Base-by-base conservation (phyloP, 768 basidiomycete species). In the Leccinum incarnatum region DNA sequence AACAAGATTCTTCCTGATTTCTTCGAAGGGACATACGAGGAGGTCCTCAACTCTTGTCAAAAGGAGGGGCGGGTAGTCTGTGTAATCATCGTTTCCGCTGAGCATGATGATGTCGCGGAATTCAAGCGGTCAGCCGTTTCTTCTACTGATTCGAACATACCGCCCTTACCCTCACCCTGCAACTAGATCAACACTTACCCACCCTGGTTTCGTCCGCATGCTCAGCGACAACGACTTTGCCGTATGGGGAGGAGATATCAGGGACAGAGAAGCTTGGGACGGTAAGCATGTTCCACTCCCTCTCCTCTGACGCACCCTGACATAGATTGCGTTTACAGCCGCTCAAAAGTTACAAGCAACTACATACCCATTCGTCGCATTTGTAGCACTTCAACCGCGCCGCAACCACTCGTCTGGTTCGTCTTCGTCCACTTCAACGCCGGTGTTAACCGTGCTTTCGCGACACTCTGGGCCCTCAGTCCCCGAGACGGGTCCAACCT, bases 211-310 rank as follows among this genome's bases (percentile, higher is more conserved):
- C 48, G 83, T 95, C 7, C 81, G 81, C 25, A 71, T 83, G 3
- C 77, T 97, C 23, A 80, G 82, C 51, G 86, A 89, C 34, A 89
- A 94, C 70, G 78, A 88, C 52, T 79, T 96, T 54, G 65, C 94
- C 17, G 84, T 93, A 8, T 99, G 95, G 96, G 96, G 90, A 3
- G 95, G 93, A 15, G 95, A 98, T 68, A 84, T 97, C 8, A 80
- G 88, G 34, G 88, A 91, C 65, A 79, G 79, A 36, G 93, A 96
- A 61, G 85, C 91, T 5, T 94, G 93, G 83, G 83, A 86, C 69
- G 83, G 87, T 88, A 48, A 48, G 75, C 53, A 17, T 53, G 29
- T 17, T 30, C 0, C 12, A 1, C 30, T 25, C n/a, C 51, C 10
- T 15, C 34, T 15, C 34, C 7, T 49, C 49, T 21, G 1, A 34